Base-by-base conservation (phyloP, 2,329 filamentous ascomycete species). In the Cordyceps tenuipes region DNA sequence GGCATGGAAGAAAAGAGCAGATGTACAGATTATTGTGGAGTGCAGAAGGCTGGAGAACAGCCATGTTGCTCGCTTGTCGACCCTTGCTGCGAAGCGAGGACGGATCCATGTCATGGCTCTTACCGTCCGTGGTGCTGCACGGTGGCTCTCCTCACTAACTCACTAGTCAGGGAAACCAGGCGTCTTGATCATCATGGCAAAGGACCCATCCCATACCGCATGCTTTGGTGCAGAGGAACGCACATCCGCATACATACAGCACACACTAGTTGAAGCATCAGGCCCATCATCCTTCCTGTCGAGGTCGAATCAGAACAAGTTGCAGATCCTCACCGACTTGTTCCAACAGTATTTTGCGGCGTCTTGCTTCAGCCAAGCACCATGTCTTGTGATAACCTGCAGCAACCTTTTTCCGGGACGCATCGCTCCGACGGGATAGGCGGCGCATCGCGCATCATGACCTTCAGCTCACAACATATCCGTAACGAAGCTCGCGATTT, bases 281-380 rank as follows among this genome's bases (percentile, higher is more conserved):
- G 47, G 21, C 10, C 54, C 46, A 49, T 57, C 19, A 49, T 57
- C 19, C 51, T 23, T 26, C 17, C 50, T 51, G 56, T 58, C 36
- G 47, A 58, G 47, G 56, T 44, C 47, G 36, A 51, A 31, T 19
- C 31, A 49, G 23, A 59, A 59, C 12, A 41, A 21, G 26, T 47
- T 49, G 57, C 57, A 55, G 57, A 60, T 60, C 57, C 44, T 60
- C 50, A 60, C 57, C 57, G 57, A 60, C 57, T 60, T 48, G 21
- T 59, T 54, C 31, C 41, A 53, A 47, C 10, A n/a, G 21, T 4
- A 39, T 23, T 49, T 49, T 49, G 49, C 49, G 50, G 57, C 57
- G 57, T 49, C 50, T 53, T 59, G 31, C 41, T 53, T 53, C 57
- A 59, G 49, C 57, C 50, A n/a, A 31, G 44, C 23, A 23, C 12